Evolutionary conservation across 441 rosid genomes (phyloP), one percentile per base, ranked within the genome.

Genomic region (Arabidopsis hybrid): DNA sequence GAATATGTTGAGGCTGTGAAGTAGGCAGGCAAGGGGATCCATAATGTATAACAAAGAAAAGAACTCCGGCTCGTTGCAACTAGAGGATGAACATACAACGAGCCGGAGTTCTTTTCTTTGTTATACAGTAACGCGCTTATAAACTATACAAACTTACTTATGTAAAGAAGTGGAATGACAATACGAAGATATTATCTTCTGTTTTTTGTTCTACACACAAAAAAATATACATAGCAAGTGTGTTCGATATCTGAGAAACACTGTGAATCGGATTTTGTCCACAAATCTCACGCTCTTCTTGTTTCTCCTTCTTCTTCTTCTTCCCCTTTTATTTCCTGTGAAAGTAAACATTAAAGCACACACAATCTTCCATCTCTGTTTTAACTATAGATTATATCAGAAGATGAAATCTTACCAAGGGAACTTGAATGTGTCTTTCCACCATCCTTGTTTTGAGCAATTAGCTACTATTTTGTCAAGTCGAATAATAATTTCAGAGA

Each of bases 371-470:
- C 18, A 46, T 55, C 46, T 67, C 32, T 26, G 26, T 13, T 40
- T 5, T 5, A 31, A 35, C 65, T 26, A 32, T 10, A 26, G 62
- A 42, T 16, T 52, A 21, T 21, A 65, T 40, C 32, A 57, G 69
- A 47, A 40, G 36, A 63, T 14, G 60, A 38, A 45, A 65, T 58
- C 79, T 49, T 83, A 88, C 93, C 93, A 88, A 10, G 89, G 89
- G 56, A 83, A 86, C 87, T 86, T 91, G 78, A 91, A 89, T 16
- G 93, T 78, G 35, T 88, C 95, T 80, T 88, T 92, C 95, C 92
- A 92, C 97, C 90, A 83, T 73, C 92, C 92, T 3, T 88, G 93
- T 80, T 85, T 89, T 40, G 97, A 84, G 80, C 95, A 84, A 11
- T 75, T 83, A 35, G 80, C 63, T 67, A 83, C 85, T 45, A 91